phyloP scores from a whole-genome alignment of 1,139 yeast genomes.

The Kodamaea derodonti region DNA sequence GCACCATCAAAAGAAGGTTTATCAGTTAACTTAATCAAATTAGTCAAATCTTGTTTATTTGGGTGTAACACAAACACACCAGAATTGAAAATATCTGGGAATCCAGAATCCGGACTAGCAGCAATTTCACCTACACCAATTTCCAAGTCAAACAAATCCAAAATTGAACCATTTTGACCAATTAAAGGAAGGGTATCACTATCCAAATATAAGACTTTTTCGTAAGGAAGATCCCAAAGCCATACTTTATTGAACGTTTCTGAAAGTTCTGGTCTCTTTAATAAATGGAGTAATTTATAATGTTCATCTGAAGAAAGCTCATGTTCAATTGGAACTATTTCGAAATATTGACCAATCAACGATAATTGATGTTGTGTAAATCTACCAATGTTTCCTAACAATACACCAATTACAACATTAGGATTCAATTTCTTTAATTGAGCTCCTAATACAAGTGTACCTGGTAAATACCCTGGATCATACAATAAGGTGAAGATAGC shows the following conservation, averaged over 20 bases:
- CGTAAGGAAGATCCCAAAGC: conserved; percentile 63
- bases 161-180: conserved; percentile 31
- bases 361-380: conserved; percentile 27
- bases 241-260: conserved; percentile 70
- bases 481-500: conserved; percentile 70
- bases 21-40: conserved; percentile 36
- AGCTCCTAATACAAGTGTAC: conserved; percentile 65
- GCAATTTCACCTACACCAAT: conserved; percentile 40
- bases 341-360: conserved; percentile 25
- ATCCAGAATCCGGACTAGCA: conserved; percentile 92
- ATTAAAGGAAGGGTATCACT: conserved; percentile 72
- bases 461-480: conserved; percentile 67
- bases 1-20: conserved; percentile 81
- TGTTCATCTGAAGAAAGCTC: conserved; percentile 25
- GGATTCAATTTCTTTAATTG: conserved; percentile 19
- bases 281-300: conserved; percentile 26
- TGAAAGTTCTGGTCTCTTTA: conserved; percentile 73
- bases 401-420: conserved; percentile 22
- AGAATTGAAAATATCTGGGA: conserved; percentile 94
- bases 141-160: conserved; percentile 28
- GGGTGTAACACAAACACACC: conserved; percentile 78
- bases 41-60: conserved; percentile 38
- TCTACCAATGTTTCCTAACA: conserved; percentile 27
- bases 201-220: conserved; percentile 70
- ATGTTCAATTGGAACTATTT: conserved; percentile 29